Evolutionary conservation across 331 rosid species (phyloP).

Genomic region (Spiraea crenata): DNA sequence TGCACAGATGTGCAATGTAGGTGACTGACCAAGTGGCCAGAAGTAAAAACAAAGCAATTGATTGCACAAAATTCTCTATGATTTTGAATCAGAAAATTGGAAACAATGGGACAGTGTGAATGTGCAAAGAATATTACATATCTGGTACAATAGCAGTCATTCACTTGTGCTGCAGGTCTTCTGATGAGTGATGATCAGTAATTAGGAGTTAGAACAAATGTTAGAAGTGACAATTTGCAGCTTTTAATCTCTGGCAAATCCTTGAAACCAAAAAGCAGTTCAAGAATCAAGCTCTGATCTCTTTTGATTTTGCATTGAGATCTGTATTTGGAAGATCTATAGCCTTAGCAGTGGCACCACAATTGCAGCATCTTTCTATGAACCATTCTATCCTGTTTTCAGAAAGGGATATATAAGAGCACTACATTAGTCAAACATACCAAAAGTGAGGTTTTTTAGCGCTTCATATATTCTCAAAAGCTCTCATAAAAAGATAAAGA

Average conservation of each 20-base stretch:
- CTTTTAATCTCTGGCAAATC: slow-evolving; percentile 15
- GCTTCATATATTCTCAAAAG: neutral
- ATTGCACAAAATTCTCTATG: neutral
- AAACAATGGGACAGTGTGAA: neutral
- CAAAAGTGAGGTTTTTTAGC: no score
- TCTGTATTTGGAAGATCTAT: slow-evolving; percentile 17
- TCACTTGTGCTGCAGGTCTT: neutral
- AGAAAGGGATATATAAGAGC: neutral
- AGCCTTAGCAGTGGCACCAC: slow-evolving; percentile 27
- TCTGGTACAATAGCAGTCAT: neutral
- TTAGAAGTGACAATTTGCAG: slow-evolving; percentile 21
- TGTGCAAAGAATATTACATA: neutral
- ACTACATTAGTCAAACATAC: neutral
- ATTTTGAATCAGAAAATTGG: neutral
- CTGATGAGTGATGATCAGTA: neutral
- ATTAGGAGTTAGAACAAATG: slow-evolving; percentile 16
- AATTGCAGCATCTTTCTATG: slow-evolving; percentile 54
- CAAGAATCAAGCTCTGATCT: slow-evolving; percentile 13
- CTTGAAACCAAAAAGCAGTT: neutral
- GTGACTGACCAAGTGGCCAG: no score
- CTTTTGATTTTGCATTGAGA: neutral
- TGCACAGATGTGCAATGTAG: no score
- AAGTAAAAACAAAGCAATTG: no score
- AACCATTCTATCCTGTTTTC: slow-evolving; percentile 65
- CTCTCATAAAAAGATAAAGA: neutral